Evolutionary conservation across 768 basidiomycete species (phyloP).

Genomic region (Auricularia heimuer): DNA sequence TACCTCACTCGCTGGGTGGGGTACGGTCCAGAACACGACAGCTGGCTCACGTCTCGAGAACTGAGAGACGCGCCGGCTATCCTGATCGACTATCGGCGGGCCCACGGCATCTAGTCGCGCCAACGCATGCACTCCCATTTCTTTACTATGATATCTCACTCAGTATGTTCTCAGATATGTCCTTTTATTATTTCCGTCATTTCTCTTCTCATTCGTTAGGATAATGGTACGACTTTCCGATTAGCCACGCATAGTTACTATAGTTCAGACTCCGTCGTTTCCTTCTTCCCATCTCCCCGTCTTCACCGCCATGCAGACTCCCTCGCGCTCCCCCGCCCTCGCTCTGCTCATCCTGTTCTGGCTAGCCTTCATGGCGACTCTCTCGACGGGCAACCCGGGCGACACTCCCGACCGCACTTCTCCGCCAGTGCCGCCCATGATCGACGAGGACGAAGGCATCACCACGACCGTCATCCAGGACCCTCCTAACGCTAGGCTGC

Average conservation of each 20-base stretch:
- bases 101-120: not conserved
- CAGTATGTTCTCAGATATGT: not conserved
- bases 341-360: too few relatives aligned
- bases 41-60: conserved; percentile 16
- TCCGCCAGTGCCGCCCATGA: not conserved
- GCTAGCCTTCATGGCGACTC: too few relatives aligned
- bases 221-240: not conserved
- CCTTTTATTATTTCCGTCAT: not conserved
- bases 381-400: too few relatives aligned
- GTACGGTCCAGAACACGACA: conserved; percentile 15
- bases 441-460: not conserved
- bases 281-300: too few relatives aligned
- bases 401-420: too few relatives aligned
- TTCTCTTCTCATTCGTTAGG: not conserved
- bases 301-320: too few relatives aligned
- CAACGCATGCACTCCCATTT: not conserved
- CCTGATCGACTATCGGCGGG: not conserved
- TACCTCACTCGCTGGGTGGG: conserved; percentile 17
- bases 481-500: not conserved
- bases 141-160: not conserved
- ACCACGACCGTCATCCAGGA: not conserved
- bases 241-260: too few relatives aligned
- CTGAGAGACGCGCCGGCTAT: conserved; percentile 15
- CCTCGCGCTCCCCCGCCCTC: too few relatives aligned
- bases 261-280: too few relatives aligned